Conservation (phyloP, 2,329 filamentous ascomycete genomes). For the Verticillium zaregamsianum region DNA sequence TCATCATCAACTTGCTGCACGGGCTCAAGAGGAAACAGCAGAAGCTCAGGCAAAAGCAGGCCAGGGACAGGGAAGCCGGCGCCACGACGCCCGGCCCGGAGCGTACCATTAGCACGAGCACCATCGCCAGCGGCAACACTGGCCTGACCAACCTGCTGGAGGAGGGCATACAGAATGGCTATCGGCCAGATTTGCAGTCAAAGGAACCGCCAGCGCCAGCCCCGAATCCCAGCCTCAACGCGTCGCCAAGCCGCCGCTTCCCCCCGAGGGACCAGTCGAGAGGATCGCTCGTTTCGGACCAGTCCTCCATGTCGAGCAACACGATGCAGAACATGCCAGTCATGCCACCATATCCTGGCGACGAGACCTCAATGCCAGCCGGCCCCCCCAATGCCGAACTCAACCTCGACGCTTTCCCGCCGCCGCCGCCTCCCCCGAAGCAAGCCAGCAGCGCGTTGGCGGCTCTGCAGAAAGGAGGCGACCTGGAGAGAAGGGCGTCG, state of each 20-base stretch:
- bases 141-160: slow-evolving; percentile 56
- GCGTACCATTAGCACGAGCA: slow-evolving; percentile 55
- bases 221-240: slow-evolving; percentile 20
- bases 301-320: slow-evolving; percentile 67
- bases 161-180: slow-evolving; percentile 54
- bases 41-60: slow-evolving; percentile 65
- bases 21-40: slow-evolving; percentile 97
- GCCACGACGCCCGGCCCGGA: slow-evolving; percentile 33
- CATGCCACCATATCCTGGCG: slow-evolving; percentile 65
- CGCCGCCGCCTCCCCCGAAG: slow-evolving; percentile 58
- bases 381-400: slow-evolving; percentile 31
- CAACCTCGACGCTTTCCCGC: slow-evolving; percentile 63
- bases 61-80: slow-evolving; percentile 49
- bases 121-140: slow-evolving; percentile 52
- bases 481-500: slow-evolving; percentile 87
- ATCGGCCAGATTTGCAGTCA: slow-evolving; percentile 30
- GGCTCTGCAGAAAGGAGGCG: slow-evolving; percentile 84
- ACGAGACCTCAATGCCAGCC: slow-evolving; percentile 49
- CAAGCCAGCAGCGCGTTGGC: slow-evolving; percentile 87
- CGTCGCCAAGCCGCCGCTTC: slow-evolving; percentile 42
- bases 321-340: slow-evolving; percentile 74
- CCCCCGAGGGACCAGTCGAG: slow-evolving; percentile 49
- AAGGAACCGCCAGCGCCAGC: slow-evolving; percentile 8
- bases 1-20: slow-evolving; percentile 96
- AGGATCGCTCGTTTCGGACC: slow-evolving; percentile 49